These are phyloP conservation scores for Typha latifolia DNA, from an alignment of 176 grass and related monocot genomes.

Conservation along the genomic window DNA sequence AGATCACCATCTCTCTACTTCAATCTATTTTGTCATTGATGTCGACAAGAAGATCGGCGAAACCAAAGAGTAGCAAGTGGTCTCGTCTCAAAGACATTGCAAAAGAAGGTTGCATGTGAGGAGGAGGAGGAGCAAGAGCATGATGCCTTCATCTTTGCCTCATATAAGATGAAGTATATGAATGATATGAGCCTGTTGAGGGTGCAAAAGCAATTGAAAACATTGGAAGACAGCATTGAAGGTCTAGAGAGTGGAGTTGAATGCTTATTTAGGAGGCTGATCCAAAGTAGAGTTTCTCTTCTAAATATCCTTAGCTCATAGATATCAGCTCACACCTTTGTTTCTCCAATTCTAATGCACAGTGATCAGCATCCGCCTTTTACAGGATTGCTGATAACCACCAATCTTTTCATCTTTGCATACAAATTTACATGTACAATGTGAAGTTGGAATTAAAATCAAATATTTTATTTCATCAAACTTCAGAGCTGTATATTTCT, in stretches of 20 bases:
- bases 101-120: background rate
- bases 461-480: too few species aligned
- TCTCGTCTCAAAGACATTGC: slow-evolving; percentile 1
- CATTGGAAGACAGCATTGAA: background rate
- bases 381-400: background rate
- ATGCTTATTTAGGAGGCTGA: slow-evolving; percentile 9
- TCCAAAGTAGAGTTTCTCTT: slow-evolving; percentile 4
- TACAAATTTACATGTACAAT: background rate
- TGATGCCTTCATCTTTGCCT: background rate
- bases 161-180: background rate
- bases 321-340: background rate
- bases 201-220: slow-evolving; percentile 1
- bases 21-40: slow-evolving; percentile 1
- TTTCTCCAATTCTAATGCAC: background rate
- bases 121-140: background rate
- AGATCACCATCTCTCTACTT: background rate
- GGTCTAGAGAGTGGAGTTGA: slow-evolving; percentile 9
- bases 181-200: background rate
- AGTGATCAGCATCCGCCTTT: slow-evolving; percentile 5
- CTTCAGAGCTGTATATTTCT: too few species aligned
- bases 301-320: slow-evolving; percentile 15
- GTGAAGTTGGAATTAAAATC: too few species aligned
- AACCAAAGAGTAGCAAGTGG: background rate
- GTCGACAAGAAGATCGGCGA: background rate
- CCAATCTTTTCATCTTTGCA: background rate